Evolutionary conservation across 306 rosid species (phyloP), one percentile per base, ranked within the genome.

Genomic region (Echinosophora koreensis): DNA sequence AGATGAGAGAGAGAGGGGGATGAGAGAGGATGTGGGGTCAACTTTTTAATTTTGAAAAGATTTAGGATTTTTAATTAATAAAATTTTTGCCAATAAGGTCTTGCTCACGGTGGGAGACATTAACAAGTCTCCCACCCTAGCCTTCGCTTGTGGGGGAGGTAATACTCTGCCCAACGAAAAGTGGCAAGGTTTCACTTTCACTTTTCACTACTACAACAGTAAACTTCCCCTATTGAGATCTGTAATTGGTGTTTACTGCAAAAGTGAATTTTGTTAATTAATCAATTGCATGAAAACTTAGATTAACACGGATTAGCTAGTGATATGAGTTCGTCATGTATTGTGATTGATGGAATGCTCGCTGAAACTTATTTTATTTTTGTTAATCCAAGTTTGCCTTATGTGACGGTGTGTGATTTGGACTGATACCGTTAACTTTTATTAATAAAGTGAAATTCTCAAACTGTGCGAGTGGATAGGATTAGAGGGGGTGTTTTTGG

Each of bases 381-480:
- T 67, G 27, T 28, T 7, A 35, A 59, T 58, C 4, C 9, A 50
- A 56, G 58, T 18, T 77, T 35, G 65, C 8, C n/a, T n/a, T 50
- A 18, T 11, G 79, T 66, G 83, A 77, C 67, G 2, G 5, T 55
- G 50, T 71, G 58, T 56, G 71, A 78, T 73, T 69, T 82, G 78
- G 77, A 68, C 44, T 2, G 56, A 46, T 69, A 62, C 71, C 65
- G 58, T 78, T 39, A 74, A 65, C 38, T 28, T 68, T 71, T 71
- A 55, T 56, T 17, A 34, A 46, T 32, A 22, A 47, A 66, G 39
- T 71, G 62, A 14, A 44, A 32, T 30, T 22, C 34, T 46, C 9
- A 39, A 37, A 52, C 85, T 84, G 78, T 84, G 58, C 52, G 28
- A 57, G 44, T 75, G 91, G 91, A 87, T 87, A 71, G 84, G 87